Conservation (phyloP, 1,139 yeast genomes). For the Yamadazyma atlantica region DNA sequence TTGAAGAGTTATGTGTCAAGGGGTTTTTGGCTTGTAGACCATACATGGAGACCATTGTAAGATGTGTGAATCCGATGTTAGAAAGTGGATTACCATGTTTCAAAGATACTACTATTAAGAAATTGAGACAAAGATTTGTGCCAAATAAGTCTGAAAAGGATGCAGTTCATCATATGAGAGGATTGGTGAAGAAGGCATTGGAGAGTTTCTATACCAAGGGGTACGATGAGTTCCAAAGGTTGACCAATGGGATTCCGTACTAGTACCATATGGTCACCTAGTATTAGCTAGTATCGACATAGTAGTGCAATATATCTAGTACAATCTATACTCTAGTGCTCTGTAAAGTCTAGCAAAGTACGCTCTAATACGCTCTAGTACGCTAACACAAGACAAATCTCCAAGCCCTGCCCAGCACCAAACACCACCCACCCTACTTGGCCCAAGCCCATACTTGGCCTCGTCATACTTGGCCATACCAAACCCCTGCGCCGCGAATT, state of each 20-base stretch:
- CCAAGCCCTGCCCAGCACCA: no score
- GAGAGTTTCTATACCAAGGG: constrained; percentile 92
- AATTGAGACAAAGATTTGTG: constrained; percentile 75
- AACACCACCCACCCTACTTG: no score
- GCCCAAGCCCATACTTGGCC: no score
- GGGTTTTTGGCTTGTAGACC: constrained; percentile 91
- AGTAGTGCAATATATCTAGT: no score
- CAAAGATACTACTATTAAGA: constrained; percentile 79
- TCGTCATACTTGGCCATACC: no score
- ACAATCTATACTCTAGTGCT: no score
- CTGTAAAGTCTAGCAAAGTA: no score
- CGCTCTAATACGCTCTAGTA: no score
- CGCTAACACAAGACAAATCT: no score
- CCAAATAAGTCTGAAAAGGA: constrained; percentile 81
- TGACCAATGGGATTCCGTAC: constrained; percentile 96
- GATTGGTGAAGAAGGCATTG: constrained; percentile 75
- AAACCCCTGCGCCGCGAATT: no score
- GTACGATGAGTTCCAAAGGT: constrained; percentile 94
- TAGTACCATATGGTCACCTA: no score
- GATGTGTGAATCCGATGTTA: constrained; percentile 89
- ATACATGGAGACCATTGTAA: constrained; percentile 80
- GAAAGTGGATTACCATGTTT: constrained; percentile 96
- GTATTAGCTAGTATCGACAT: no score
- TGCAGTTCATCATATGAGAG: constrained; percentile 76
- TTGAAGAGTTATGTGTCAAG: constrained; percentile 92